phyloP scores from a whole-genome alignment of 768 basidiomycete species.

The Lactarius akahatsu region DNA sequence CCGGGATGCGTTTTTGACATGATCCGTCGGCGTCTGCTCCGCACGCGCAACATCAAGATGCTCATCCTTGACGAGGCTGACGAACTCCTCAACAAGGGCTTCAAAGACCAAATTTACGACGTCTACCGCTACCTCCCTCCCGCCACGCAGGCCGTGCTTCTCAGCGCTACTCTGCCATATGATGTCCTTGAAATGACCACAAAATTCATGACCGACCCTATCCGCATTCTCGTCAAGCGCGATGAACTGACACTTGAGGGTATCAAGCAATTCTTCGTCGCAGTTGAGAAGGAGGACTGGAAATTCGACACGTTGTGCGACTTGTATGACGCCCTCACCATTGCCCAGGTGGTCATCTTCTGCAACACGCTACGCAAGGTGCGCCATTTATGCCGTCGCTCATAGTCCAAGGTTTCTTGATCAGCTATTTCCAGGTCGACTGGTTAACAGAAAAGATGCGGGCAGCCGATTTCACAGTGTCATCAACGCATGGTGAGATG shows the following conservation, averaged over 20 bases:
- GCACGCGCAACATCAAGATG: constrained; percentile 98
- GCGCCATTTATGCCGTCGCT: constrained; percentile 22
- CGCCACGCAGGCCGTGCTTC: constrained; percentile 93
- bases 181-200: constrained; percentile 99
- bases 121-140: constrained; percentile 97
- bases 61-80: constrained; percentile 93
- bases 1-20: constrained; percentile 99
- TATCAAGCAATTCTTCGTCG: constrained; percentile 96
- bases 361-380: constrained; percentile 98
- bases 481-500: constrained; percentile 96
- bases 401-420: not conserved
- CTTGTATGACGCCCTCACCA: constrained; percentile 96
- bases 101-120: constrained; percentile 99
- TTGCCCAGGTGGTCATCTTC: constrained; percentile 99
- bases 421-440: constrained; percentile 61
- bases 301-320: constrained; percentile 98
- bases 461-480: constrained; percentile 97
- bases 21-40: constrained; percentile 91
- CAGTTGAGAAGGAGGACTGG: constrained; percentile 99
- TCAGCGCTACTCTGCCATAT: constrained; percentile 94
- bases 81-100: constrained; percentile 94
- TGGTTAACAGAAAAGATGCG: constrained; percentile 99
- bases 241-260: constrained; percentile 97
- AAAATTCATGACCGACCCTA: constrained; percentile 99
- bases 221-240: constrained; percentile 98